Evolutionary conservation across 1,284 basidiomycete genomes (phyloP).

Genomic region (Xanthoconium separans): DNA sequence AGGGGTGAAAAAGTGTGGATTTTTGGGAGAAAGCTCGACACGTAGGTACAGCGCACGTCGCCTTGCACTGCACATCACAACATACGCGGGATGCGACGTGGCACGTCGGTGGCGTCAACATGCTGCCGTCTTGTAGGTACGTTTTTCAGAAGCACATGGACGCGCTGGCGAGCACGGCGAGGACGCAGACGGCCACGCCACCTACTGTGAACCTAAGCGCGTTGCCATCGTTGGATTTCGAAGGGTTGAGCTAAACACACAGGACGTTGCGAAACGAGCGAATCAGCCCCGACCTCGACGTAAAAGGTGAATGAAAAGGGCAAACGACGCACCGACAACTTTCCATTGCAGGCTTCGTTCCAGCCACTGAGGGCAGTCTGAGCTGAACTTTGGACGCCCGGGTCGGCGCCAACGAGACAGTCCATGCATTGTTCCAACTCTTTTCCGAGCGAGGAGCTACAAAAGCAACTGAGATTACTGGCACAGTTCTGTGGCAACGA

Average conservation of each 20-base stretch:
- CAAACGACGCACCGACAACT: constrained; percentile 18
- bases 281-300: not conserved
- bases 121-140: too few relatives aligned
- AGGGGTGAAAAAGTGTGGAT: too few relatives aligned
- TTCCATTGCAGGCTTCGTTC: constrained; percentile 17
- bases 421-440: constrained; percentile 21
- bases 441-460: constrained; percentile 9
- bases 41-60: too few relatives aligned
- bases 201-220: constrained; percentile 1
- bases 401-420: constrained; percentile 12
- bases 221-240: constrained; percentile 1
- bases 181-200: not conserved
- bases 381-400: constrained; percentile 3
- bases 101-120: too few relatives aligned
- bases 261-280: too few relatives aligned
- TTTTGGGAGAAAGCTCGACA: too few relatives aligned
- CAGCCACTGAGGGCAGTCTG: constrained; percentile 10
- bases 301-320: not conserved
- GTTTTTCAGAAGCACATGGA: constrained; percentile 10
- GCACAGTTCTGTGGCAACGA: constrained; percentile 12
- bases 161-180: constrained; percentile 5
- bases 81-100: not conserved
- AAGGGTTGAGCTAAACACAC: not conserved
- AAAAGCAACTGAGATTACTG: constrained; percentile 8
- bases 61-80: too few relatives aligned